Percentiles rank a stretch among this genome's conserved stretches.
phyloP scores from a whole-genome alignment of 495 filamentous ascomycete genomes.

The Talaromyces nanjingensis region DNA sequence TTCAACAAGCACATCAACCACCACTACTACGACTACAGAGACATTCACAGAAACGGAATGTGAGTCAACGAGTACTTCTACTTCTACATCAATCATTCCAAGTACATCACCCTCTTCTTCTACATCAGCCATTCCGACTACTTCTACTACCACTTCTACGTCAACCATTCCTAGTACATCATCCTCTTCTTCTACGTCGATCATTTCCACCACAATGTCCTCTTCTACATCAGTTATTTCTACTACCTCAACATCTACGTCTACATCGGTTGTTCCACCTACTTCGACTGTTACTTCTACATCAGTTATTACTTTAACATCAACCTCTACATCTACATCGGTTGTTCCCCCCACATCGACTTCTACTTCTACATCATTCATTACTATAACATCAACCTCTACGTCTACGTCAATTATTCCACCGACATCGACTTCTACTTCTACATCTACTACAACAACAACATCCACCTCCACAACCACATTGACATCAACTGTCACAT shows the following conservation, averaged over 20 bases:
- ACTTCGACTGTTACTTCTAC: too few relatives aligned
- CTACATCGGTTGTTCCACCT: too few relatives aligned
- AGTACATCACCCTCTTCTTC: conserved; percentile 4
- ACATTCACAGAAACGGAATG: not conserved
- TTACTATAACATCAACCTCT: conserved; percentile 12
- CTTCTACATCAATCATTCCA: not conserved
- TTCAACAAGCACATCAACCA: conserved; percentile 2
- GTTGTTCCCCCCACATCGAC: not conserved
- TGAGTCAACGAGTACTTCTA: not conserved
- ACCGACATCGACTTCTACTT: conserved; percentile 1
- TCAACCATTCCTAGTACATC: not conserved
- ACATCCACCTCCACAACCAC: not conserved
- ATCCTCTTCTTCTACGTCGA: not conserved
- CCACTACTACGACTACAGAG: conserved; percentile 6
- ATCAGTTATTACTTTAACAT: too few relatives aligned
- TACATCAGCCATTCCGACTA: conserved; percentile 7
- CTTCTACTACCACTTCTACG: not conserved
- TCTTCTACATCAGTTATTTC: too few relatives aligned
- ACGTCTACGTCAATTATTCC: conserved; percentile 11
- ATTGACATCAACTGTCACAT: not conserved
- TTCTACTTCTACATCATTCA: conserved; percentile 18
- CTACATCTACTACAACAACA: not conserved
- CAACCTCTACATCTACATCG: conserved; percentile 4
- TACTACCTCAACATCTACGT: too few relatives aligned
- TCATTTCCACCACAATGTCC: too few relatives aligned